These are phyloP conservation scores for Mycena haematopus DNA, from an alignment of 768 basidiomycete genomes.

Conservation along the genomic window DNA sequence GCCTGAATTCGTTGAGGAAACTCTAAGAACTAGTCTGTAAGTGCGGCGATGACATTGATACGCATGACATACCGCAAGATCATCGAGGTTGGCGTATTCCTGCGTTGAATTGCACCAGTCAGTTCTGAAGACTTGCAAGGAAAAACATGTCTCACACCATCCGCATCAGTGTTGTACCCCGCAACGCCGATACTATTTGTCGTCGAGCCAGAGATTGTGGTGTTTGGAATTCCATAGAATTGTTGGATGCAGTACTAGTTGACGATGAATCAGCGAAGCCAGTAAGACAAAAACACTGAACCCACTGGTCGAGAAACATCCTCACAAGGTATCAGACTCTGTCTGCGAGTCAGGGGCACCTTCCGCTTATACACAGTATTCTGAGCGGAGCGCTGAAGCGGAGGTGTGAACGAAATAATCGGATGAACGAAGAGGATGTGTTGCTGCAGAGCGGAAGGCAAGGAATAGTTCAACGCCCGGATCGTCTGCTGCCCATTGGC, in stretches of 20 bases:
- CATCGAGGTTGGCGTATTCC: conserved; percentile 21
- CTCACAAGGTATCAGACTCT: conserved; percentile 20
- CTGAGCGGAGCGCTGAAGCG: conserved; percentile 1
- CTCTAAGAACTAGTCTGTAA: conserved; percentile 11
- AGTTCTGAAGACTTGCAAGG: conserved; percentile 8
- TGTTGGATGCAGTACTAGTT: conserved; percentile 18
- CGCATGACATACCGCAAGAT: conserved; percentile 12
- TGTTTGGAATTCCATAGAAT: conserved; percentile 20
- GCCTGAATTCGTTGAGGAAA: conserved; percentile 21
- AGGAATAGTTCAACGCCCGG: conserved; percentile 20
- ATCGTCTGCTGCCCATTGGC: conserved; percentile 14
- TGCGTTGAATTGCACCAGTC: conserved; percentile 5
- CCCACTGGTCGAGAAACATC: conserved; percentile 18
- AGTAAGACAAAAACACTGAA: neutral
- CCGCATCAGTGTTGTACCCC: conserved; percentile 12
- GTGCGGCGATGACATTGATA: neutral
- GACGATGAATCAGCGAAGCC: conserved; percentile 2
- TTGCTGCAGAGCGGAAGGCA: conserved; percentile 11
- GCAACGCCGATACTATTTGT: conserved; percentile 17
- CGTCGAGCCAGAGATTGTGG: conserved; percentile 16
- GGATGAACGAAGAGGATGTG: conserved; percentile 15
- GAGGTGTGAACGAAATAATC: conserved; percentile 15
- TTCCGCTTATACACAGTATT: conserved; percentile 11
- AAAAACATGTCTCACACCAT: conserved; percentile 7
- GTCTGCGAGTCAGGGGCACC: conserved; percentile 7